phyloP scores from a whole-genome alignment of 805 yeast species.

The Lipomyces kockii region DNA sequence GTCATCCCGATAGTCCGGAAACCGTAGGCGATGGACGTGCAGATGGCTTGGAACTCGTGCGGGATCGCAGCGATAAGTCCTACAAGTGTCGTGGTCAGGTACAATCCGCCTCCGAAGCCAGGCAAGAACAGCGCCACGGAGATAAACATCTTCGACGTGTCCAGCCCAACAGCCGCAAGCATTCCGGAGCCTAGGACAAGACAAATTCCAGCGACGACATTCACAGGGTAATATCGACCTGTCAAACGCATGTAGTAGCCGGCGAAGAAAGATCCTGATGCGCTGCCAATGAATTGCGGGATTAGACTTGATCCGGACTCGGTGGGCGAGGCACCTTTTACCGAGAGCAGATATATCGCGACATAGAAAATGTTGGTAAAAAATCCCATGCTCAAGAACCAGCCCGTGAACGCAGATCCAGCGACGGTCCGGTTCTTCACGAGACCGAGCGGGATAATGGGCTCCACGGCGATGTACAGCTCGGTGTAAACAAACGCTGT shows the following conservation, averaged over 20 bases:
- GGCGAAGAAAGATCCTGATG: slow-evolving; percentile 65
- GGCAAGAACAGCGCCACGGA: slow-evolving; percentile 48
- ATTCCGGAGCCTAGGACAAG: slow-evolving; percentile 10
- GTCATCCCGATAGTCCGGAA: slow-evolving; percentile 73
- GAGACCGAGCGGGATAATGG: slow-evolving; percentile 66
- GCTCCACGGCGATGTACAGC: slow-evolving; percentile 57
- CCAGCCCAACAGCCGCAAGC: slow-evolving; percentile 6
- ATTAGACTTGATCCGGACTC: slow-evolving; percentile 57
- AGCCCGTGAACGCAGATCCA: slow-evolving; percentile 66
- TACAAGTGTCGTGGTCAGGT: slow-evolving; percentile 61
- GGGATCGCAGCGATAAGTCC: slow-evolving; percentile 69
- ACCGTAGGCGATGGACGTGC: slow-evolving; percentile 75
- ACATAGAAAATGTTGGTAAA: slow-evolving; percentile 66
- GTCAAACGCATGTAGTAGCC: slow-evolving; percentile 69
- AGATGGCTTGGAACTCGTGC: slow-evolving; percentile 63
- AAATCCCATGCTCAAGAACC: slow-evolving; percentile 73
- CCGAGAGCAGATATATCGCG: slow-evolving; percentile 68
- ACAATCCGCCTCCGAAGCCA: slow-evolving; percentile 59
- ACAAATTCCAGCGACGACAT: slow-evolving; percentile 10
- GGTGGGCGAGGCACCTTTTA: slow-evolving; percentile 56
- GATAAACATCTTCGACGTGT: slow-evolving; percentile 4
- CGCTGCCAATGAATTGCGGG: slow-evolving; percentile 65
- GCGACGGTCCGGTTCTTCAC: slow-evolving; percentile 62
- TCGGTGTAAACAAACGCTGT: slow-evolving; percentile 57
- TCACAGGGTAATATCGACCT: slow-evolving; percentile 47